phyloP scores from a whole-genome alignment of 169 alveolate species.

The Miamiensis avidus region DNA sequence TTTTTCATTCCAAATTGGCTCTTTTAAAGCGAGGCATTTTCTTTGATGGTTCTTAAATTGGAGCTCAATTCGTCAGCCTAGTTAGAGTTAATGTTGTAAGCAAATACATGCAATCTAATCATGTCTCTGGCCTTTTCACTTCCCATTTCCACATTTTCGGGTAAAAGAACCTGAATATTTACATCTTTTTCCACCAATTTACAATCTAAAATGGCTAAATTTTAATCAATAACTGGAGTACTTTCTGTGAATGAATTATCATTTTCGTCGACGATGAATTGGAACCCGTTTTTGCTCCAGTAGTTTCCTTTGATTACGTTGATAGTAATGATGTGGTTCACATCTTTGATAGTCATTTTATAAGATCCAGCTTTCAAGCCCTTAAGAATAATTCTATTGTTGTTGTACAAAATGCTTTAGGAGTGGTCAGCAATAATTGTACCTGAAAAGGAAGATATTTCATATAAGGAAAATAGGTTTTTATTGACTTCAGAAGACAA shows the following conservation, averaged over 20 bases:
- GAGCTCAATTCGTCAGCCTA: not conserved
- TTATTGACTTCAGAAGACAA: not conserved
- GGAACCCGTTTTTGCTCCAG: conserved; percentile 1
- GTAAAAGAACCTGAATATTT: conserved; percentile 18
- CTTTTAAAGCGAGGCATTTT: too few relatives aligned
- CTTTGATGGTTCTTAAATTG: conserved; percentile 2
- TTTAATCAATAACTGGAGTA: not conserved
- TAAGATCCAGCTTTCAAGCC: conserved; percentile 15
- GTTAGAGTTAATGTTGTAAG: conserved; percentile 2
- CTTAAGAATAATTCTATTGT: not conserved
- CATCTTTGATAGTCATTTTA: not conserved
- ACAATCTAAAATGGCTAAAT: not conserved
- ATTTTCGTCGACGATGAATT: not conserved
- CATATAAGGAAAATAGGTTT: not conserved
- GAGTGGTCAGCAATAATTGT: not conserved
- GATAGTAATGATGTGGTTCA: not conserved
- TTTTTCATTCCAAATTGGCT: not conserved
- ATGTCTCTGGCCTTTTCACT: not conserved
- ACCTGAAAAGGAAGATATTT: not conserved
- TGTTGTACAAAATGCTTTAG: too few relatives aligned
- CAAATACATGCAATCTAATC: conserved; percentile 14
- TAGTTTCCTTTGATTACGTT: conserved; percentile 9
- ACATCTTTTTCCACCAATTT: not conserved
- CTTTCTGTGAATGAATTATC: not conserved
- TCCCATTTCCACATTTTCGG: not conserved